Base-by-base conservation (phyloP, 164 flowering plant genomes). In the Vitis rotundifolia region DNA sequence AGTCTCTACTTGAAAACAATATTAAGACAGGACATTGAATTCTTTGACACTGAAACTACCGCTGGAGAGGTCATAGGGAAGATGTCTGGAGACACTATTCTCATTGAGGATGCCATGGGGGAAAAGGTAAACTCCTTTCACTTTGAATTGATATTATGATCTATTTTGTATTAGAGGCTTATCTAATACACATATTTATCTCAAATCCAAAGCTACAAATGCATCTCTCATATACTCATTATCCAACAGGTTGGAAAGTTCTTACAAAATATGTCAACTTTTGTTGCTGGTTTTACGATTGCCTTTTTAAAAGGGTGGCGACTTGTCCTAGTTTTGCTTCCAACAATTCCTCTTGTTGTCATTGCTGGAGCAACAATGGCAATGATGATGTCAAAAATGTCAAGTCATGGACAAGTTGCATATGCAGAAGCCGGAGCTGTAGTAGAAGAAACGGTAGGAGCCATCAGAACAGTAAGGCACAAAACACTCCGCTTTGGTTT, bases 361-460 rank as follows among this genome's bases (percentile, higher is more conserved):
- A 49, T 67, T 11, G 58, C 76, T 19, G 80, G 78, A 3, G 78
- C 60, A 12, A 14, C 50, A 37, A 73, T 74, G 80, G 61, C 78
- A 11, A 3, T 71, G 9, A 2, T 66, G 49, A 76, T 74, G 11
- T 68, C 76, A 18, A 81, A 71, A 64, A 68, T 78, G 76, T 47
- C 78, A 16, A 56, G 63, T 22, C 80, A 78, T 60, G 80, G 72
- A 31, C 84, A 81, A 64, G 48, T 31, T 10, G 78, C 84, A 26
- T 78, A 78, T 69, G 76, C 78, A 50, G 71, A 78, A 64, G 82
- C 82, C 15, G 80, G 76, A 67, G 74, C 61, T 19, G 64, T 78
- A 16, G 80, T 78, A 16, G 84, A 78, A 49, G 80, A 81, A 64
- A 76, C 84, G 10, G 60, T 81, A 13, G 73, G 82, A 11, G 49